Evolutionary conservation across 1,284 basidiomycete species (phyloP), one percentile per base, ranked within the genome.

Genomic region (Puccinia triticina): DNA sequence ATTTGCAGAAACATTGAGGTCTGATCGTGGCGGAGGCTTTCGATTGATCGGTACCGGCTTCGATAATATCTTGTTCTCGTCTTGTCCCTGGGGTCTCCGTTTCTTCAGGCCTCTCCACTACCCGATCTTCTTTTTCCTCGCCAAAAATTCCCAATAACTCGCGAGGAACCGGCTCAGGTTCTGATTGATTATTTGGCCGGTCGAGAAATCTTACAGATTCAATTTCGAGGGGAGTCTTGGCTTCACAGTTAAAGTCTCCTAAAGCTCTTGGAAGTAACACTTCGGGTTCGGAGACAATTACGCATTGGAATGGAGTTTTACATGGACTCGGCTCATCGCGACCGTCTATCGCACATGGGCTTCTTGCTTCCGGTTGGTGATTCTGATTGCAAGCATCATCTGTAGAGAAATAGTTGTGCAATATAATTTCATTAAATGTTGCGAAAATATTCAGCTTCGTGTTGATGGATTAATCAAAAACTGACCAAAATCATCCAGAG

Each of bases 1-100:
- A 69, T 29, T 40, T 69, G 40, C 66, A 69, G 29, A 46, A 48
- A 69, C 66, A 48, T 48, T 40, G 66, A 69, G 66, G 43, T 69
- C n/a, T 29, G 4, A 11, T 48, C 66, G 23, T 48, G 43, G 8
- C 23, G 14, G 66, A 26, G 18, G 21, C 40, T 29, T 48, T 12
- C 23, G 23, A 26, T 37, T 48, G 16, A 26, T 69, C 37, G 37
- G 34, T n/a, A 34, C 64, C 64, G 23, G 37, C 37, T n/a, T 40
- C 64, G 34, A 67, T 43, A 11, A 37, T 67, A 5, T 67, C 23
- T 43, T 32, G 23, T 32, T 21, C n/a, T 67, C 21, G 64, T 5
- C 2, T 26, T 26, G 11, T 43, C 64, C 8, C 43, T 26, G n/a
- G n/a, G n/a, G n/a, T n/a, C n/a, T n/a, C n/a, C n/a, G 26, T 69